phyloP scores from a whole-genome alignment of 148 eudicot species.

The Amaranthus palmeri region DNA sequence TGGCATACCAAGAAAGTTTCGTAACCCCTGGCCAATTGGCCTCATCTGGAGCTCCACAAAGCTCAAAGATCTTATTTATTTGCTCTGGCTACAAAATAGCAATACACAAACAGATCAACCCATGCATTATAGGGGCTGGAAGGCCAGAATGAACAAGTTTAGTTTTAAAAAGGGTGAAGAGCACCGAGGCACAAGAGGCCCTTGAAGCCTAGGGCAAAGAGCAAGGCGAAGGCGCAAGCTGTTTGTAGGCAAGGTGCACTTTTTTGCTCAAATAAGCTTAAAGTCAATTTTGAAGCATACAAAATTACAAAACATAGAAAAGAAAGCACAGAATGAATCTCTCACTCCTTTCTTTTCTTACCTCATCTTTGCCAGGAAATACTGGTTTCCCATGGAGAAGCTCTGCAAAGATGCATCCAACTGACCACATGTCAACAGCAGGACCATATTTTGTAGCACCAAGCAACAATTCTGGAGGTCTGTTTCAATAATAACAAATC shows the following conservation, averaged over 20 bases:
- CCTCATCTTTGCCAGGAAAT: constrained; percentile 86
- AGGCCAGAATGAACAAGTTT: not conserved
- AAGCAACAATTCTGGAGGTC: constrained; percentile 89
- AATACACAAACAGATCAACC: constrained; percentile 16
- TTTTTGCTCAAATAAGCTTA: too few relatives aligned
- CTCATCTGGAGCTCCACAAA: constrained; percentile 94
- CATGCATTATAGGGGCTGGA: not conserved
- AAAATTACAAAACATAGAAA: not conserved
- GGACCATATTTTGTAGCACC: constrained; percentile 92
- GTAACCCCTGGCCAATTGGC: constrained; percentile 87
- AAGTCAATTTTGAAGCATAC: too few relatives aligned
- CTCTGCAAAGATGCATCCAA: constrained; percentile 92
- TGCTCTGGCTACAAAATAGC: constrained; percentile 75
- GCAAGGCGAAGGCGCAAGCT: too few relatives aligned
- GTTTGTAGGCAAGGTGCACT: too few relatives aligned
- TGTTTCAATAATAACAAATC: constrained; percentile 23
- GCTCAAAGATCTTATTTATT: constrained; percentile 81
- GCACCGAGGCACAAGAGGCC: not conserved
- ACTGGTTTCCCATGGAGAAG: constrained; percentile 82
- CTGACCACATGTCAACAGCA: constrained; percentile 98
- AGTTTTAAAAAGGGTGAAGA: not conserved
- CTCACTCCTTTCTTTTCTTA: constrained; percentile 9
- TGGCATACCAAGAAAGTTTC: constrained; percentile 80
- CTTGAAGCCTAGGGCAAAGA: too few relatives aligned
- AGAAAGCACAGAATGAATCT: not conserved